Conservation (phyloP, 192 early-diverging fungal genomes). For the Tieghemiomyces parasiticus region DNA sequence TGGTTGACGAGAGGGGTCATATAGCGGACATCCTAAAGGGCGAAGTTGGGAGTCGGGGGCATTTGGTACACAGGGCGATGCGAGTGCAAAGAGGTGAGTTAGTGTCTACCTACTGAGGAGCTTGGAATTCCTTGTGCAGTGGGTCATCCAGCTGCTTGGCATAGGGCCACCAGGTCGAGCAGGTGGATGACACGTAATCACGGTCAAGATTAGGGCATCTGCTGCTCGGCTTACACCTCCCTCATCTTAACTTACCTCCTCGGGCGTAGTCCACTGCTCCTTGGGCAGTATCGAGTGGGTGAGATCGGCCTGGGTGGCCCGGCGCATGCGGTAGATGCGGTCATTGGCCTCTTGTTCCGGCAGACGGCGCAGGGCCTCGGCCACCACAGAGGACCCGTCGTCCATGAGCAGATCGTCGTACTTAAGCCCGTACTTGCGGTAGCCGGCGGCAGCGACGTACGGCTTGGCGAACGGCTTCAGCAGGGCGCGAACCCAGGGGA, state of each 20-base stretch:
- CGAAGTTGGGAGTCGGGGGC: not conserved
- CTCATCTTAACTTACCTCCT: constrained; percentile 26
- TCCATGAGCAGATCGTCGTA: constrained; percentile 85
- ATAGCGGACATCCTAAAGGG: constrained; percentile 61
- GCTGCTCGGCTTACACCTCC: too few relatives aligned
- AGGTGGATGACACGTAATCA: not conserved
- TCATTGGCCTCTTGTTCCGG: constrained; percentile 44
- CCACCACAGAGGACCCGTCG: constrained; percentile 57
- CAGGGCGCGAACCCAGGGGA: constrained; percentile 3
- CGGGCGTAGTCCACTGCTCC: constrained; percentile 58
- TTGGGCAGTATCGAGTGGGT: constrained; percentile 50
- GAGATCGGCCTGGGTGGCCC: constrained; percentile 61
- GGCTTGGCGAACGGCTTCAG: constrained; percentile 8
- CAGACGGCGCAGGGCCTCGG: constrained; percentile 71
- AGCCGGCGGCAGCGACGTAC: constrained; percentile 9
- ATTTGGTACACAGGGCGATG: not conserved
- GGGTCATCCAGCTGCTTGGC: not conserved
- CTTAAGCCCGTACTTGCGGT: constrained; percentile 40
- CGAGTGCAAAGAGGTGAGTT: not conserved
- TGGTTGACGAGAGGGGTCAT: constrained; percentile 64
- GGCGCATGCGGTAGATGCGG: constrained; percentile 65
- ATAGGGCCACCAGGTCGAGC: not conserved
- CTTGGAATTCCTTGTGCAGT: not conserved
- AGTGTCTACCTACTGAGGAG: not conserved
- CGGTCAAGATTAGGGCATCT: not conserved